Evolutionary conservation across 1,284 basidiomycete species (phyloP).

Genomic region (Trichosporon inkin): DNA sequence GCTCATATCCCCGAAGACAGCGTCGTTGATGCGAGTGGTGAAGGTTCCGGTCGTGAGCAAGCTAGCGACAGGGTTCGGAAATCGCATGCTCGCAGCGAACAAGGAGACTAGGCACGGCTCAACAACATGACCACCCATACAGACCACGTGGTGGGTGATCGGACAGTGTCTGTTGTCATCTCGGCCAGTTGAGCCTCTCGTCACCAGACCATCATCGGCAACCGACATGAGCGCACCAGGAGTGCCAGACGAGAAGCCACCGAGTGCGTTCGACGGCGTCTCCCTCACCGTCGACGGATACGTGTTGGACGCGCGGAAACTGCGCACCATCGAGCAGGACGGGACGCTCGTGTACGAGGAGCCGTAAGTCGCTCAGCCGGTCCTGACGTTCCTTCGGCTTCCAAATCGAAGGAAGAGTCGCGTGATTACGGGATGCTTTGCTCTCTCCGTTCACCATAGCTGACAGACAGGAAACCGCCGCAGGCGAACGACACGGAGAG

Average conservation of each 20-base stretch:
- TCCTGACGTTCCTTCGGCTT: neutral
- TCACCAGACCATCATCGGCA: neutral
- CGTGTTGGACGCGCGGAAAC: conserved; percentile 30
- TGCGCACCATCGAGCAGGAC: conserved; percentile 32
- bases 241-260: conserved; percentile 2
- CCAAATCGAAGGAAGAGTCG: neutral
- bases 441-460: neutral
- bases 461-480: conserved; percentile 19
- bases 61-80: neutral
- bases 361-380: conserved; percentile 23
- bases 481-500: conserved; percentile 34
- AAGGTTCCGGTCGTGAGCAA: neutral
- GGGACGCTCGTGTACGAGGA: conserved; percentile 33
- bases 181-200: neutral
- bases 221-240: neutral
- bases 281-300: conserved; percentile 31
- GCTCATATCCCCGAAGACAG: neutral
- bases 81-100: neutral
- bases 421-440: neutral
- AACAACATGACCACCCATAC: too few species aligned
- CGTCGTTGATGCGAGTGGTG: neutral
- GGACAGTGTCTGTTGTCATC: neutral
- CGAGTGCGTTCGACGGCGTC: conserved; percentile 22
- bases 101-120: too few species aligned
- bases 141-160: neutral